Base-by-base conservation (phyloP, 2,329 filamentous ascomycete species). In the Ceratocystis lukuohia region DNA sequence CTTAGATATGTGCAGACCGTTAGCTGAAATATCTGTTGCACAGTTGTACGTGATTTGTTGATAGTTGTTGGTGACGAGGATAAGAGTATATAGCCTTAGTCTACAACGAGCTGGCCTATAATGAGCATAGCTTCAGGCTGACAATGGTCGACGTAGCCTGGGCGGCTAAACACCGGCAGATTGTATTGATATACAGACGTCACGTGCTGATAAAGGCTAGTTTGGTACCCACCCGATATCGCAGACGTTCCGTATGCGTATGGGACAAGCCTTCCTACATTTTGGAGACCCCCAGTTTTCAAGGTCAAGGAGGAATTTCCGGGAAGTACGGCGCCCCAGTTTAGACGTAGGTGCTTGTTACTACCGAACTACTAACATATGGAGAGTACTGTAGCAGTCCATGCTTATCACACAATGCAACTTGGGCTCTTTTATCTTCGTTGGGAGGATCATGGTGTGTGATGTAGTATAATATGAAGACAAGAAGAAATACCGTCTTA, bases 41-140 rank as follows among this genome's bases (percentile, higher is more conserved):
- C 8, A 30, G 8, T 37, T 10, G 56, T 59, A 37, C 10, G 48
- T 59, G 30, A 30, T 33, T 37, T 28, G 48, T 53, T 53, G 48
- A 10, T 53, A 15, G 56, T 30, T 30, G 28, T 59, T 59, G 17
- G 10, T 53, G 48, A 53, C 4, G 56, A n/a, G 28, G 28, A n/a
- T 59, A 8, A 59, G 20, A 5, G 5, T 15, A 59, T 15, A 59
- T 5, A 30, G 56, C 28, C 30, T 57, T 10, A n/a, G 33, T 37
- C 17, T 17, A 37, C 20, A 33, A n/a, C 12, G 20, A 28, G 25
- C 48, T 37, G 17, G n/a, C 48, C n/a, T 33, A 28, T 22, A 50
- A 28, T 12, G 33, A 28, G 59, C 45, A 44, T 65, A 68, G 66
- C 66, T 68, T 68, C 66, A 68, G 66, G 66, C 66, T 68, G 66